Conservation (phyloP, 306 rosid genomes). For the Pterocarpus santalinus region DNA sequence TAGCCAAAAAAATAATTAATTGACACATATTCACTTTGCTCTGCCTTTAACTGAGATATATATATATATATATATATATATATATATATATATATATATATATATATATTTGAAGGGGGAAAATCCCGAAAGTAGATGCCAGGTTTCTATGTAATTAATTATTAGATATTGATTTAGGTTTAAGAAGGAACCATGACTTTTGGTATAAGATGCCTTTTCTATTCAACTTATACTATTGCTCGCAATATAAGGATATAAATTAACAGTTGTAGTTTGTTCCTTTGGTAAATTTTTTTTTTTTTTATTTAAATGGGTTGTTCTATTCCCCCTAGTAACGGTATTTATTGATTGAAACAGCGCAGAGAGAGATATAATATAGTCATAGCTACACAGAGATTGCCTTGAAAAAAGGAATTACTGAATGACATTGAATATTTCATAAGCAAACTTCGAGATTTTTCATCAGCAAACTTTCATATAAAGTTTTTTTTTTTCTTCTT, state of each 20-base stretch:
- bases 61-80: too few relatives aligned
- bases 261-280: neutral
- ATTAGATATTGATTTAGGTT: neutral
- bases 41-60: neutral
- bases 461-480: constrained; percentile 16
- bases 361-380: neutral
- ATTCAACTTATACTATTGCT: neutral
- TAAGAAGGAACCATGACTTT: neutral
- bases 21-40: neutral
- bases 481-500: neutral
- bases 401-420: constrained; percentile 1
- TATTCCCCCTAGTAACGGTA: neutral
- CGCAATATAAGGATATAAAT: neutral
- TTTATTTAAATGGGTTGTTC: neutral
- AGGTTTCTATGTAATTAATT: neutral
- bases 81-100: too few relatives aligned
- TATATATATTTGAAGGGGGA: too few relatives aligned
- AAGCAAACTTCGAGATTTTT: constrained; percentile 14
- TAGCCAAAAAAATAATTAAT: neutral
- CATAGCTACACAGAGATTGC: constrained; percentile 22
- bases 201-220: neutral
- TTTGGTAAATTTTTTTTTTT: too few relatives aligned
- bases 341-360: neutral
- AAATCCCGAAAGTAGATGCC: neutral
- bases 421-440: constrained; percentile 6